Evolutionary conservation across 257 asterid genomes (phyloP), one percentile per base, ranked within the genome.

Genomic region (Scutellaria baicalensis): DNA sequence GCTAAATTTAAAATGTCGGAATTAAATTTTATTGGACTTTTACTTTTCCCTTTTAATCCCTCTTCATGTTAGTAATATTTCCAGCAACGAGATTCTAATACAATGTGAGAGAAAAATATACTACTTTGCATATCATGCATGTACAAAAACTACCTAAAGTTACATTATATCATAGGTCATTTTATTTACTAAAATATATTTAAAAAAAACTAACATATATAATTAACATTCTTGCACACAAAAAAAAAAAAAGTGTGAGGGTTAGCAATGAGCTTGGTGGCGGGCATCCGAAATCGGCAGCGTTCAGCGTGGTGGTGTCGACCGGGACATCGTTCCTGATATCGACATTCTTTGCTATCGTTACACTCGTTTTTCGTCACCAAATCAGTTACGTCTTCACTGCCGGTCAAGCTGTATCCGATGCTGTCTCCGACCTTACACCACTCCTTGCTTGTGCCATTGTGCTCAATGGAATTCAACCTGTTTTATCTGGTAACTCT

Each of bases 261-360:
- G 90, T 89, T 51, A 82, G 94, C 75, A 89, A 89, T 45, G 96
- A 89, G 70, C 89, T 89, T 1, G 96, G 96, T 1, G 93, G 93
- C 0, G 83, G 87, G 21, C 91, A 86, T 74, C 94, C 96, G 33
- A 89, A 74, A 75, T 88, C 94, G 13, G 96, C 94, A 9, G 90
- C 90, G 9, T 85, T 89, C 35, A 78, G 84, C 14, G 90, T 87
- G 64, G 44, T 82, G 27, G 77, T 89, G 31, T 77, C 85, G 20
- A 87, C 91, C 0, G 54, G 57, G 2, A 66, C 80, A 1, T 82
- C 89, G 0, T 68, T 77, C 55, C 12, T 82, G 0, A 8, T 89
- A 8, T 59, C 90, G 0, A 16, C 73, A 36, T 5, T 79, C 12
- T 73, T 79, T 3, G 84, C 86, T 3, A 0, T 85, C 1, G 0